Conservation (phyloP, 352 stramenopile species). For the Globisporangium orthogonon region DNA sequence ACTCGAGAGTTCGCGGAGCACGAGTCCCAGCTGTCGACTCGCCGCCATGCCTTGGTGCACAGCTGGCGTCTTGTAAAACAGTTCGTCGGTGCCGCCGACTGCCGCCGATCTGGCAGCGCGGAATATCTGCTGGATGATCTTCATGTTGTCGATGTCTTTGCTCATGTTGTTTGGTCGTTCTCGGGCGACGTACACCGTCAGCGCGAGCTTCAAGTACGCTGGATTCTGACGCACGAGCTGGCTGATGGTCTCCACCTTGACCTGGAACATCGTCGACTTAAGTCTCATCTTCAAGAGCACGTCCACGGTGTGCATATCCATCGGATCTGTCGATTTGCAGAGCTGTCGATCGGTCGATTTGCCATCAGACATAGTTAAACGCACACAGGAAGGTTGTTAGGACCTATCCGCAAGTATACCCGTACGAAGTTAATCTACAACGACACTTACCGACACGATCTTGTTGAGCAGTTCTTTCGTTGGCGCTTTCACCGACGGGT, state of each 20-base stretch:
- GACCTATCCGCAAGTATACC: neutral
- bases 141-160: constrained; percentile 87
- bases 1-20: constrained; percentile 78
- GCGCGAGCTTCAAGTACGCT: constrained; percentile 59
- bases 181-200: constrained; percentile 64
- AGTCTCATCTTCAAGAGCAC: constrained; percentile 78
- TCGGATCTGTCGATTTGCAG: constrained; percentile 49
- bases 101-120: constrained; percentile 37
- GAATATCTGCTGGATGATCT: constrained; percentile 87
- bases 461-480: constrained; percentile 70
- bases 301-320: constrained; percentile 63
- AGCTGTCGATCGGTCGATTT: constrained; percentile 14
- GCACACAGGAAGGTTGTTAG: neutral
- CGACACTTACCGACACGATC: constrained; percentile 34
- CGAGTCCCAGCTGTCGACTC: constrained; percentile 65
- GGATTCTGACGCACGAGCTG: constrained; percentile 69
- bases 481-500: constrained; percentile 65
- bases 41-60: constrained; percentile 54
- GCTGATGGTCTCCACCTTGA: constrained; percentile 80
- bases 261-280: constrained; percentile 86
- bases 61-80: constrained; percentile 47
- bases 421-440: neutral
- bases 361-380: neutral
- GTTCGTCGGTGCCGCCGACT: constrained; percentile 32
- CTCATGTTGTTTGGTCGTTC: constrained; percentile 80